Evolutionary conservation across 805 yeast genomes (phyloP).

Genomic region (Sugiyamaella floridensis): DNA sequence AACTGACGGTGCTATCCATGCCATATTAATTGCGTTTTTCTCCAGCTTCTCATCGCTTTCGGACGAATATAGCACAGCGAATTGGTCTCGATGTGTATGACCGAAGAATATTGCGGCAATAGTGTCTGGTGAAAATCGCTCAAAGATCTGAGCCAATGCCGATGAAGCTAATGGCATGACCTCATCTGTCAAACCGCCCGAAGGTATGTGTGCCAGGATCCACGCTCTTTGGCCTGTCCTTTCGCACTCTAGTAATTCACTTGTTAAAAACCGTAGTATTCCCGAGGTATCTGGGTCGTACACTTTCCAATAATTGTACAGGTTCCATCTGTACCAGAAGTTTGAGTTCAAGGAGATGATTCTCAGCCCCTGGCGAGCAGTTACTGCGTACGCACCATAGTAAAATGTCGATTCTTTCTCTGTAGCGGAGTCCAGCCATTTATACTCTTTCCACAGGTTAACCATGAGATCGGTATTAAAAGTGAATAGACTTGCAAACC

Average conservation of each 20-base stretch:
- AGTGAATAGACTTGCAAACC: constrained; percentile 37
- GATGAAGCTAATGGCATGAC: constrained; percentile 56
- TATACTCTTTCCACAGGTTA: constrained; percentile 41
- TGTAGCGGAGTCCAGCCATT: constrained; percentile 37
- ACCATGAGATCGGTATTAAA: constrained; percentile 46
- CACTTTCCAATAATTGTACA: constrained; percentile 47
- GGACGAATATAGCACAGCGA: constrained; percentile 47
- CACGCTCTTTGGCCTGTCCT: constrained; percentile 54
- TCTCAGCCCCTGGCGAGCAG: constrained; percentile 50
- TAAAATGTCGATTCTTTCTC: constrained; percentile 38
- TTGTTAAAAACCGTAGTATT: constrained; percentile 51
- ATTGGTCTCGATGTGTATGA: constrained; percentile 65
- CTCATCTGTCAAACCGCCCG: constrained; percentile 43
- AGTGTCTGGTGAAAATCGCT: constrained; percentile 61
- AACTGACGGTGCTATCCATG: constrained; percentile 61
- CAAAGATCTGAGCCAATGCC: constrained; percentile 49
- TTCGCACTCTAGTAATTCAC: constrained; percentile 56
- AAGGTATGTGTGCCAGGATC: constrained; percentile 68
- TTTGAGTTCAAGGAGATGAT: constrained; percentile 60
- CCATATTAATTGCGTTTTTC: constrained; percentile 39
- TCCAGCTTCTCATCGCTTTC: constrained; percentile 35
- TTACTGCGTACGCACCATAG: constrained; percentile 55
- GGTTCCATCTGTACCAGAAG: constrained; percentile 58
- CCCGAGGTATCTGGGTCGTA: constrained; percentile 55
- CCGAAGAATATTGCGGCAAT: constrained; percentile 67